Conservation (phyloP, 495 filamentous ascomycete genomes). For the Bathelium albidoporum region DNA sequence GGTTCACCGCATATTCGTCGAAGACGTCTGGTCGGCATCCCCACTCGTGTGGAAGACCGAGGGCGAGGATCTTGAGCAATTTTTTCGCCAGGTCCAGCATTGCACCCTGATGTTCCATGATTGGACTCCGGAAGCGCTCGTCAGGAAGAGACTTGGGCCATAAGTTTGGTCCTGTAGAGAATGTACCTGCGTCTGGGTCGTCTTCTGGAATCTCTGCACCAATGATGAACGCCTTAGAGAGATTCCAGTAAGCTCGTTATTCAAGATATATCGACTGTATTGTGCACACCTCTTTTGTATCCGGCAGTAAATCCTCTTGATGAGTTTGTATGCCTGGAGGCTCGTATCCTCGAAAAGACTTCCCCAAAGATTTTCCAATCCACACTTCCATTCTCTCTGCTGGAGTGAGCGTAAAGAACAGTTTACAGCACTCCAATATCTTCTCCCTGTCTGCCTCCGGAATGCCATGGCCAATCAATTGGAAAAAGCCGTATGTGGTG, state of each 20-base stretch:
- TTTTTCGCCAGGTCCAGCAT: constrained; percentile 28
- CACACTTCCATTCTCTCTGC: constrained; percentile 30
- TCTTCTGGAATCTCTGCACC: constrained; percentile 25
- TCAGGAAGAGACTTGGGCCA: constrained; percentile 37
- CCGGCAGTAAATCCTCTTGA: constrained; percentile 27
- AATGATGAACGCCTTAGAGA: constrained; percentile 27
- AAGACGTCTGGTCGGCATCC: constrained; percentile 30
- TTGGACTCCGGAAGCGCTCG: constrained; percentile 36
- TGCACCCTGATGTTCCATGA: constrained; percentile 39
- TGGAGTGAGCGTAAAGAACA: constrained; percentile 26
- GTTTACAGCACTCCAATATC: constrained; percentile 19
- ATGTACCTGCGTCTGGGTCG: constrained; percentile 11
- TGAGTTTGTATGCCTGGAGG: constrained; percentile 20
- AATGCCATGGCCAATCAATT: constrained; percentile 39
- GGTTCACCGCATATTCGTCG: constrained; percentile 37
- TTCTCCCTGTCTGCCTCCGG: constrained; percentile 19
- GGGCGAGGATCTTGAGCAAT: constrained; percentile 31
- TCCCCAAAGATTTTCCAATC: constrained; percentile 19
- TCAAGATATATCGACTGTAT: constrained; percentile 2
- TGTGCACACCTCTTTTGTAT: constrained; percentile 31
- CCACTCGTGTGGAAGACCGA: constrained; percentile 22
- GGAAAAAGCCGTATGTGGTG: constrained; percentile 41
- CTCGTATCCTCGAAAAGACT: constrained; percentile 33
- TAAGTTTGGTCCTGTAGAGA: constrained; percentile 37
- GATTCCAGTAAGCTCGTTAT: constrained; percentile 1